phyloP scores from a whole-genome alignment of 352 stramenopile species.

The Globisporangium solare region DNA sequence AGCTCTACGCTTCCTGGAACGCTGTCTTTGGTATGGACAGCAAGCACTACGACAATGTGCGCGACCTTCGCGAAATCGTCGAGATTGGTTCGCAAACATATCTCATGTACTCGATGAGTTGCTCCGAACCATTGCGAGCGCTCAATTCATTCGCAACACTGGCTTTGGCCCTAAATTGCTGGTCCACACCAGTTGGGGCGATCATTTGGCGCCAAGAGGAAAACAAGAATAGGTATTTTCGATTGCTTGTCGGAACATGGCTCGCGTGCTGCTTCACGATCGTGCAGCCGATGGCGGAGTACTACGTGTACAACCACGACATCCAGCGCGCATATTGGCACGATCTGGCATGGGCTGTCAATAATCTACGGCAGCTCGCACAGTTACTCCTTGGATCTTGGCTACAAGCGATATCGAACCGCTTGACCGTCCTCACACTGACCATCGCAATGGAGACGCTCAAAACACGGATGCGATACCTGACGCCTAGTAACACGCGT shows the following conservation, averaged over 20 bases:
- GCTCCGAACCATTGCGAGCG: no score
- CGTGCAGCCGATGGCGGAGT: not conserved
- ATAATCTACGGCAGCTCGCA: not conserved
- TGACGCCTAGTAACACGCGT: no score
- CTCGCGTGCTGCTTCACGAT: conserved; percentile 9
- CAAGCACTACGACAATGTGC: not conserved
- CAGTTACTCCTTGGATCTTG: conserved; percentile 5
- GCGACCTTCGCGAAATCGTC: not conserved
- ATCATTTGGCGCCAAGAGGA: not conserved
- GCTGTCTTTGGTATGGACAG: conserved; percentile 3
- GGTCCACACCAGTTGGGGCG: conserved; percentile 1
- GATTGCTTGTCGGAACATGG: not conserved
- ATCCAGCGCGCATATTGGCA: not conserved
- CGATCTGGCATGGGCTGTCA: conserved; percentile 4
- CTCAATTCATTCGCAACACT: not conserved
- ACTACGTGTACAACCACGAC: conserved; percentile 1
- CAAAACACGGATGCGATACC: not conserved
- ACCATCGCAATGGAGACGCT: conserved; percentile 3
- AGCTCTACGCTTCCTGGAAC: not conserved
- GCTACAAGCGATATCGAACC: not conserved
- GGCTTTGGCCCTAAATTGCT: not conserved
- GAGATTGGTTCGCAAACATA: conserved; percentile 3
- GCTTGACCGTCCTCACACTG: conserved; percentile 1
- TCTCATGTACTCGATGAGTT: not conserved
- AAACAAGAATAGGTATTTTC: not conserved